These are phyloP conservation scores for Podospora sp. DNA, from an alignment of 495 filamentous ascomycete genomes.

Conservation along the genomic window DNA sequence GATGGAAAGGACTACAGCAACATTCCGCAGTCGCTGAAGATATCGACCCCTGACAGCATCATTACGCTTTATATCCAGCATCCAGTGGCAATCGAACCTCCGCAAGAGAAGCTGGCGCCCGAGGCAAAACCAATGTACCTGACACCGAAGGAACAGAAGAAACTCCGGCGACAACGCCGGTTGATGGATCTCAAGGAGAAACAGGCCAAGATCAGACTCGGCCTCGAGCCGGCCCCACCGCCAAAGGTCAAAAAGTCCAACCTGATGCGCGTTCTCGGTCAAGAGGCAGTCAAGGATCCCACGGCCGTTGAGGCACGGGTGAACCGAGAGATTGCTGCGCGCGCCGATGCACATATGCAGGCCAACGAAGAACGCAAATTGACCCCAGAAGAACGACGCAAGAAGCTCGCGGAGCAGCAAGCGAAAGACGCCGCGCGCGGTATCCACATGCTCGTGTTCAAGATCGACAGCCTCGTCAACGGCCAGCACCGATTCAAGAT, in stretches of 20 bases:
- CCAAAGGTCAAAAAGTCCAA: conserved; percentile 96
- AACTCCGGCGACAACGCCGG: conserved; percentile 84
- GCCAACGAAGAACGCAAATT: conserved; percentile 87
- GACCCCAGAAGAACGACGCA: conserved; percentile 84
- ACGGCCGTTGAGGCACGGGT: conserved; percentile 96
- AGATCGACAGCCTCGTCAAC: conserved; percentile 82
- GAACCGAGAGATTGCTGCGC: conserved; percentile 84
- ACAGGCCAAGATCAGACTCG: conserved; percentile 91
- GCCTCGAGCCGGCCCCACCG: conserved; percentile 82
- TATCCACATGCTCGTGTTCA: conserved; percentile 81
- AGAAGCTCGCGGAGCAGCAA: conserved; percentile 82
- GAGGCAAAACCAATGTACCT: conserved; percentile 88
- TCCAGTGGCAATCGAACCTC: conserved; percentile 86
- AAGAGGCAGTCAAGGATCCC: conserved; percentile 95
- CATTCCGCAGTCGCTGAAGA: conserved; percentile 68
- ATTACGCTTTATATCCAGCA: conserved; percentile 91
- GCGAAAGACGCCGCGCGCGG: conserved; percentile 86
- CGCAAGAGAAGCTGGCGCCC: conserved; percentile 80
- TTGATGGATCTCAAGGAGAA: conserved; percentile 93
- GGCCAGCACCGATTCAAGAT: conserved; percentile 93
- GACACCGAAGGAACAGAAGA: conserved; percentile 86
- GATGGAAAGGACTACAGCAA: conserved; percentile 71
- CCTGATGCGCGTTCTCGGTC: conserved; percentile 95
- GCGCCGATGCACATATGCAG: conserved; percentile 71
- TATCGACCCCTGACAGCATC: conserved; percentile 77